Evolutionary conservation across 2,329 filamentous ascomycete genomes (phyloP).

Genomic region (Fusarium sp.): DNA sequence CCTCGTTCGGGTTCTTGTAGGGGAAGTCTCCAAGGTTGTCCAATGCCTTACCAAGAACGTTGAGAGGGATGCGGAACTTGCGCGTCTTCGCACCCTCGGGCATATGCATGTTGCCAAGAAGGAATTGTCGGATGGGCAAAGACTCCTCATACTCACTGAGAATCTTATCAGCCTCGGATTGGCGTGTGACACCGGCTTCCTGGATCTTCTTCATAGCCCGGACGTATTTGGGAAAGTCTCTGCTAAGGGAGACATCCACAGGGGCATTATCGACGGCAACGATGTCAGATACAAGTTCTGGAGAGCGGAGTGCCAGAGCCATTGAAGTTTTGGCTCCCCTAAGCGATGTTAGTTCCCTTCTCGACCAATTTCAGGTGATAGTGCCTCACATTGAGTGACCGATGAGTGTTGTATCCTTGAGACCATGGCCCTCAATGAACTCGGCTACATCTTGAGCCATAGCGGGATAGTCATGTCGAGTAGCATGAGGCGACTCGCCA

Average conservation of each 20-base stretch:
- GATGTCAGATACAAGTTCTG: constrained; percentile 75
- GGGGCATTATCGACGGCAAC: constrained; percentile 94
- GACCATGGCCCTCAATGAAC: constrained; percentile 78
- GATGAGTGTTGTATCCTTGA: constrained; percentile 81
- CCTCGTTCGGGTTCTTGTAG: constrained; percentile 76
- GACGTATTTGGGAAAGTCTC: constrained; percentile 83
- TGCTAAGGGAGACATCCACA: constrained; percentile 79
- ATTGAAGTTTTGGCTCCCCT: constrained; percentile 95
- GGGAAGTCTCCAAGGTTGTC: constrained; percentile 89
- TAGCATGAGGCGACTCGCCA: constrained; percentile 85
- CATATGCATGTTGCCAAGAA: constrained; percentile 85
- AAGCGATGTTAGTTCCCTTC: not conserved
- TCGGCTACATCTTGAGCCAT: constrained; percentile 86
- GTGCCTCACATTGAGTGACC: constrained; percentile 87
- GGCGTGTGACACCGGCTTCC: constrained; percentile 71
- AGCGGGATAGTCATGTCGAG: constrained; percentile 79
- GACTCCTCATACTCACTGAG: constrained; percentile 78
- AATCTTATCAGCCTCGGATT: constrained; percentile 84
- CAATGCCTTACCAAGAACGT: constrained; percentile 74
- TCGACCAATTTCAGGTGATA: not conserved
- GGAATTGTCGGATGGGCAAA: constrained; percentile 86
- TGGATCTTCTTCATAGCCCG: constrained; percentile 88
- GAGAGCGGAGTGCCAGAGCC: constrained; percentile 80
- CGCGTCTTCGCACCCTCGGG: constrained; percentile 63
- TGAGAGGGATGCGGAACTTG: constrained; percentile 84